Percentiles rank a stretch among this genome's conserved stretches.
Conservation (phyloP, 257 asterid species). For the Ehretia macrophylla region DNA sequence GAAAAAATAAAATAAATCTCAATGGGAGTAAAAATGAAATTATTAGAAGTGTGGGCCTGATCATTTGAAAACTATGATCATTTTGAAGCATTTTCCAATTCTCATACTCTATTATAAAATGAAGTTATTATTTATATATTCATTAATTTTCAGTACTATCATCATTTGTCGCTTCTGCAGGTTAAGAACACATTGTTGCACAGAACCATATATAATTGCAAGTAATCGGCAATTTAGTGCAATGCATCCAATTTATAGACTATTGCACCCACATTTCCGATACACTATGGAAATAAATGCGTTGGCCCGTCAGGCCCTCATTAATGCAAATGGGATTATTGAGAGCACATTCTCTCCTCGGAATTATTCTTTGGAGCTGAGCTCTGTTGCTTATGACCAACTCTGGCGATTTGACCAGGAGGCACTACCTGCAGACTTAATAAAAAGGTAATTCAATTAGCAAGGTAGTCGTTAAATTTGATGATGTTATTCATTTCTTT, state of each 20-base stretch:
- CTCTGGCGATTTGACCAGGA: constrained; percentile 69
- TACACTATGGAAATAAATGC: constrained; percentile 94
- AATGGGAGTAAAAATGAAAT: too few species aligned
- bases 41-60: too few species aligned
- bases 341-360: constrained; percentile 50
- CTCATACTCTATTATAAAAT: too few species aligned
- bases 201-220: constrained; percentile 84
- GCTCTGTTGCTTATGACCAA: constrained; percentile 54
- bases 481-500: too few species aligned
- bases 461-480: too few species aligned
- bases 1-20: too few species aligned
- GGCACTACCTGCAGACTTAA: constrained; percentile 66
- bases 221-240: constrained; percentile 63
- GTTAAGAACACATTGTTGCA: constrained; percentile 67
- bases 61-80: too few species aligned
- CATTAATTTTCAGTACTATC: not conserved
- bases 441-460: constrained; percentile 43
- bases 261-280: constrained; percentile 67
- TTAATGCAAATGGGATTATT: constrained; percentile 56
- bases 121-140: too few species aligned
- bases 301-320: constrained; percentile 55
- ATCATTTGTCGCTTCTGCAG: constrained; percentile 24
- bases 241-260: constrained; percentile 70
- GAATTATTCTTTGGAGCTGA: constrained; percentile 49
- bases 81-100: too few species aligned